Conservation (phyloP, 139 green algal genomes). For the Tetradesmus lagerheimii region DNA sequence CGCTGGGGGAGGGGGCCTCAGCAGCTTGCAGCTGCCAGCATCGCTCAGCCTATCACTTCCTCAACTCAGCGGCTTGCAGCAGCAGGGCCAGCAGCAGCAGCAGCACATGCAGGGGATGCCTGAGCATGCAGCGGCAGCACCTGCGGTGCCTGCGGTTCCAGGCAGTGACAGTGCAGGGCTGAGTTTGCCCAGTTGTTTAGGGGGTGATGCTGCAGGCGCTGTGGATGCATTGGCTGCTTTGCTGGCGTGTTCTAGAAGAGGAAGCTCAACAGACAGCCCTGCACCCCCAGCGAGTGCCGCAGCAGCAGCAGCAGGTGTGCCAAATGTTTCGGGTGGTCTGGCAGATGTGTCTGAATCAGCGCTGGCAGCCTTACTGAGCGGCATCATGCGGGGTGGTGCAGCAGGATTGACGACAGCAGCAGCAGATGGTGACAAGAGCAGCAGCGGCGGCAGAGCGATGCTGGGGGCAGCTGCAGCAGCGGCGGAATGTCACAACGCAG, state of each 20-base stretch:
- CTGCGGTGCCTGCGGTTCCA: too few relatives aligned
- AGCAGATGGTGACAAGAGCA: not conserved
- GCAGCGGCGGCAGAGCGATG: not conserved
- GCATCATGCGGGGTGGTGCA: not conserved
- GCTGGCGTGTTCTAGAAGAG: not conserved
- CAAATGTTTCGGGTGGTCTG: not conserved
- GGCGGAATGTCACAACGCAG: too few relatives aligned
- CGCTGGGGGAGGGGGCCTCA: not conserved
- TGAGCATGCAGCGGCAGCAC: not conserved
- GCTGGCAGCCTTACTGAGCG: not conserved
- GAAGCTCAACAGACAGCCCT: not conserved
- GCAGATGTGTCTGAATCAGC: not conserved
- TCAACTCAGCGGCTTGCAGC: not conserved
- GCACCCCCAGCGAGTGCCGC: not conserved
- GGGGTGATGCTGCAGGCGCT: not conserved
- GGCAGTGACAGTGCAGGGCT: not conserved
- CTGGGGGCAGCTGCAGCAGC: not conserved
- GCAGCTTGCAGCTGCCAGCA: not conserved
- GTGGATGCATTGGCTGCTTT: not conserved
- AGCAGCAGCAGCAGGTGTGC: not conserved
- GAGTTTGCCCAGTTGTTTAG: not conserved
- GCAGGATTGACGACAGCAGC: constrained; percentile 23
- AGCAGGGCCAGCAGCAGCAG: not conserved
- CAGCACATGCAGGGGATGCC: not conserved
- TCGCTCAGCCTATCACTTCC: not conserved